Evolutionary conservation across 345 rosid genomes (phyloP).

Genomic region (Mangifera indica): DNA sequence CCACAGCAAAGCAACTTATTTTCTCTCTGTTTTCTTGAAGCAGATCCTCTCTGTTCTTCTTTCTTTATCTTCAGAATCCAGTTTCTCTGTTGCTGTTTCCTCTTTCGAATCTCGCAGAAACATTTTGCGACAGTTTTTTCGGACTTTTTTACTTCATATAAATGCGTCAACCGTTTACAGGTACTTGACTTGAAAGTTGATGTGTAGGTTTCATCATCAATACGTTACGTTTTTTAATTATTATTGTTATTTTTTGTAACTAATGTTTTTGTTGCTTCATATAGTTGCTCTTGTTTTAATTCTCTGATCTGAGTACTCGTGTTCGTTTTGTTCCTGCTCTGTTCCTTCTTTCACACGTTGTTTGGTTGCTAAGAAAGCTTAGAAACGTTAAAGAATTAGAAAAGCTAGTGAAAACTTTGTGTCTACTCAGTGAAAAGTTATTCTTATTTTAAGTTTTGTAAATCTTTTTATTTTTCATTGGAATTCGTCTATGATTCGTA

Average conservation of each 20-base stretch:
- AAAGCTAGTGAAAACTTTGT: constrained; percentile 1
- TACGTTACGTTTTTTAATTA: background rate
- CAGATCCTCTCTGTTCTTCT: background rate
- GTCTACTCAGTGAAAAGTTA: constrained; percentile 16
- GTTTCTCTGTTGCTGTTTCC: background rate
- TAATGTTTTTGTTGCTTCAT: background rate
- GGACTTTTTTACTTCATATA: constrained; percentile 8
- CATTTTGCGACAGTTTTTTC: background rate
- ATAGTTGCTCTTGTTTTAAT: background rate
- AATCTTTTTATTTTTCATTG: background rate
- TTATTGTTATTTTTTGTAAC: no score
- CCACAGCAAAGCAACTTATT: no score
- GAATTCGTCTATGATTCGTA: background rate
- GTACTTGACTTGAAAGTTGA: constrained; percentile 11
- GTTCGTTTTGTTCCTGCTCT: background rate
- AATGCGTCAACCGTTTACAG: constrained; percentile 11
- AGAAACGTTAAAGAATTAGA: background rate
- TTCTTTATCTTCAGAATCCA: constrained; percentile 9
- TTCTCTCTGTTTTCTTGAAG: background rate
- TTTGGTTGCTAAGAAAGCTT: constrained; percentile 25
- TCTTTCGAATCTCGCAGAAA: background rate
- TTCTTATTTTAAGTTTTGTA: constrained; percentile 7
- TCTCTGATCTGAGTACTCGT: constrained; percentile 1
- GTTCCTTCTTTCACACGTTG: background rate
- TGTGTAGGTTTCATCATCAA: constrained; percentile 12